Percentiles rank a stretch among this genome's conserved stretches.
Conservation (phyloP, 192 early-diverging fungal species). For the Backusella westeae region DNA sequence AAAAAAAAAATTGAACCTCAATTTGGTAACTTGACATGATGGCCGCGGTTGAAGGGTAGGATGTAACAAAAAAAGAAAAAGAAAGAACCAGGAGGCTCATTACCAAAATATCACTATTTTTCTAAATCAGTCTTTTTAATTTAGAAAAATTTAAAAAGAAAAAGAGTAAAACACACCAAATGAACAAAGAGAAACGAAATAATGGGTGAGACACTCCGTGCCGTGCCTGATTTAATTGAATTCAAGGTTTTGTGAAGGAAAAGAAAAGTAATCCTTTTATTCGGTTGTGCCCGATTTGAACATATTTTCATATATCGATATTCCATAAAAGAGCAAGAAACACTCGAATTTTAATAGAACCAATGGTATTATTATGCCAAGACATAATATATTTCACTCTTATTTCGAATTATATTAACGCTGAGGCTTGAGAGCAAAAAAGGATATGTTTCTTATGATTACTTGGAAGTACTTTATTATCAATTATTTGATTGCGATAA, state of each 20-base stretch:
- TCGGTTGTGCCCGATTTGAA: background rate
- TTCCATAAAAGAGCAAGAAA: background rate
- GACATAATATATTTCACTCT: background rate
- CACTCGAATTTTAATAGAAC: background rate
- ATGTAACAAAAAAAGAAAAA: background rate
- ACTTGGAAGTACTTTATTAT: background rate
- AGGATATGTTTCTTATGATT: background rate
- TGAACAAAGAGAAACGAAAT: background rate
- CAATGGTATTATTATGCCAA: constrained; percentile 2
- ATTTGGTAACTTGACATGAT: background rate
- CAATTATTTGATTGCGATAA: background rate
- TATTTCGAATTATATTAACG: background rate
- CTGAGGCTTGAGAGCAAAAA: background rate
- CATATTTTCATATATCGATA: background rate
- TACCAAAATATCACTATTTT: background rate
- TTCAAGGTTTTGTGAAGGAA: background rate
- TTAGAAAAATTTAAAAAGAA: background rate
- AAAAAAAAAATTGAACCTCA: background rate
- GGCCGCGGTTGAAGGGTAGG: background rate
- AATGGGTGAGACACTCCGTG: background rate
- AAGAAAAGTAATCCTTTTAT: background rate
- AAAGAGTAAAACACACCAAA: background rate
- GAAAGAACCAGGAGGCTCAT: background rate
- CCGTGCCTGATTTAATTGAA: background rate
- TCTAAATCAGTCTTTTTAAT: background rate